Base-by-base conservation (phyloP, 2,329 filamentous ascomycete species). In the Epichloe coenophiala region DNA sequence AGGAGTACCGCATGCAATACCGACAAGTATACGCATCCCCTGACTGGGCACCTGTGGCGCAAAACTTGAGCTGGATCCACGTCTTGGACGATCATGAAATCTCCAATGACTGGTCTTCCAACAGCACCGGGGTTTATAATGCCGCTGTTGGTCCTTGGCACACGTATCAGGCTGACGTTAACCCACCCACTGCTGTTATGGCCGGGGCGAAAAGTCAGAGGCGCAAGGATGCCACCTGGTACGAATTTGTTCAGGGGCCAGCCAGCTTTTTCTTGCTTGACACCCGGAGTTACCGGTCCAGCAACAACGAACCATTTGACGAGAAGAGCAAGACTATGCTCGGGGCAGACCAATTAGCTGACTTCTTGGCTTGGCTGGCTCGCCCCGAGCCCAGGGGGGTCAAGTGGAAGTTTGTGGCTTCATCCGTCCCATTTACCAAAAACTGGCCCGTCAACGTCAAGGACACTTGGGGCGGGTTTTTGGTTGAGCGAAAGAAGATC, bases 61-160 rank as follows among this genome's bases (percentile, higher is more conserved):
- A 84, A 57, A 83, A 88, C 50, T 72, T 97, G n/a, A 94, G 90
- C 59, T 98, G 93, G 93, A 87, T 97, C 43, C 93, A 98, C 61
- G 90, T 95, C 2, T 78, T 96, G 6, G 93, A 98, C 62, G 93
- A 98, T 63, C 93, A 98, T 61, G 93, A 98, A 63, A 96, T 98
- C 54, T 78, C 79, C 5, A 97, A 98, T 59, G 93, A 97, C 68
- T 97, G 51, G 51, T 53, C 84, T 53, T 74, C 77, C 17, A 93
- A 91, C 63, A 84, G 79, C 13, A 52, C 51, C 13, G 51, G 51
- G 5, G 48, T 49, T 13, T 52, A 50, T 23, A 67, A 76, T 3
- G 79, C 84, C 0, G 90, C 91, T 4, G 80, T 86, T 43, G 88
- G 94, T 53, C 88, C 91, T 1, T 98, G 86, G 73, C 72, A 83